A percentile compares a stretch with the other conserved stretches of the same genome.
Conservation (phyloP, 129 eudicot species). For the Artemisia annua region DNA sequence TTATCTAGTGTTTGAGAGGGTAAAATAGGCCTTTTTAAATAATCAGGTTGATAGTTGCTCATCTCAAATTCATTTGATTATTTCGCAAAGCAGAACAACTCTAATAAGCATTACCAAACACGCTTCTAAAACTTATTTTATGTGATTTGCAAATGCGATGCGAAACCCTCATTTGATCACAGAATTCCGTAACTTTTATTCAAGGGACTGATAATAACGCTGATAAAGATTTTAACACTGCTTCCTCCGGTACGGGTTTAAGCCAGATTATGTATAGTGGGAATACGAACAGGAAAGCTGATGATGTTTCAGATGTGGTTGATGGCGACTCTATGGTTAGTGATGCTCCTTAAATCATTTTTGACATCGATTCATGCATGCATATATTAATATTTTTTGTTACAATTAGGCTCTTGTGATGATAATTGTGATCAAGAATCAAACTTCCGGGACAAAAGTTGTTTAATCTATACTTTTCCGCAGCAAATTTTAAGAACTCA, state of each 20-base stretch:
- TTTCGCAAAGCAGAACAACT: too few relatives aligned
- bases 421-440: neutral
- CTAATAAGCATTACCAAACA: too few relatives aligned
- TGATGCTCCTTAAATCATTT: neutral
- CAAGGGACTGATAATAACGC: constrained; percentile 36
- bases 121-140: too few relatives aligned
- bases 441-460: neutral
- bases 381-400: neutral
- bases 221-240: constrained; percentile 6
- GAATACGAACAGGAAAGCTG: constrained; percentile 14
- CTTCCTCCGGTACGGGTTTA: neutral
- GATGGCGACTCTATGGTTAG: constrained; percentile 47
- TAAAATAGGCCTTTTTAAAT: too few relatives aligned
- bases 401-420: neutral
- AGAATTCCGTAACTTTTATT: constrained; percentile 2
- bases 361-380: too few relatives aligned
- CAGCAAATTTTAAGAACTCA: too few relatives aligned
- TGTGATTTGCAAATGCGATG: too few relatives aligned
- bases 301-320: constrained; percentile 18
- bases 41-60: too few relatives aligned
- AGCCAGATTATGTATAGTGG: constrained; percentile 13
- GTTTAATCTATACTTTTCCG: too few relatives aligned
- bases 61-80: too few relatives aligned
- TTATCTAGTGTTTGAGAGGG: too few relatives aligned
- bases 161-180: too few relatives aligned